Evolutionary conservation across 208 protist genomes (phyloP).

Genomic region (Acanthamoeba triangularis): DNA sequence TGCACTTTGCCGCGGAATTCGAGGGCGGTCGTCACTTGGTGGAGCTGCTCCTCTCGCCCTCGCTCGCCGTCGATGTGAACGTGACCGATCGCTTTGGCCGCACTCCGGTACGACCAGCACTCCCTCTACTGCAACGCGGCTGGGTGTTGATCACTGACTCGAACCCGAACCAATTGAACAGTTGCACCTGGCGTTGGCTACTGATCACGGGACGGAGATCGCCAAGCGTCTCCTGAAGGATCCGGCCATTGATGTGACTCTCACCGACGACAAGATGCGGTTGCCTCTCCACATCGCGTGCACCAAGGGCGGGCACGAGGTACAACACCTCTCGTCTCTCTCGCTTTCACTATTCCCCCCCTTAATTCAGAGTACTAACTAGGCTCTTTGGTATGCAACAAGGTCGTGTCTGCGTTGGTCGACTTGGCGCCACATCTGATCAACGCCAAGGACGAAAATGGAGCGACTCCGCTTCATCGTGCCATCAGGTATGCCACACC

Average conservation of each 20-base stretch:
- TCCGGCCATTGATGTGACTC: neutral
- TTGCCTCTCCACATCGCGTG: neutral
- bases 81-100: neutral
- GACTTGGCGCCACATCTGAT: constrained; percentile 8
- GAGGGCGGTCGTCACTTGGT: neutral
- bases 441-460: neutral
- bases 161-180: neutral
- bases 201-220: neutral
- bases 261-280: neutral
- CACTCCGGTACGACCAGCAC: neutral
- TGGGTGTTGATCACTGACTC: neutral
- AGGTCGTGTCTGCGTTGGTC: neutral
- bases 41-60: constrained; percentile 2
- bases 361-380: neutral
- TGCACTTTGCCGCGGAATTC: neutral
- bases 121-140: neutral
- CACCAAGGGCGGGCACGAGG: neutral
- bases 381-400: neutral
- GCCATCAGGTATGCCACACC: neutral
- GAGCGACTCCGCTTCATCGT: neutral
- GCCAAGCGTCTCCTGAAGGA: constrained; percentile 17
- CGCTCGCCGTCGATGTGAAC: constrained; percentile 12
- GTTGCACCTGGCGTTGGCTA: neutral
- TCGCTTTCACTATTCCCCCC: neutral
- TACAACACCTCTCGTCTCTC: neutral